A percentile compares a stretch with the other conserved stretches of the same genome.
Evolutionary conservation across 2,329 filamentous ascomycete species (phyloP).

Genomic region (Balansia obtecta): DNA sequence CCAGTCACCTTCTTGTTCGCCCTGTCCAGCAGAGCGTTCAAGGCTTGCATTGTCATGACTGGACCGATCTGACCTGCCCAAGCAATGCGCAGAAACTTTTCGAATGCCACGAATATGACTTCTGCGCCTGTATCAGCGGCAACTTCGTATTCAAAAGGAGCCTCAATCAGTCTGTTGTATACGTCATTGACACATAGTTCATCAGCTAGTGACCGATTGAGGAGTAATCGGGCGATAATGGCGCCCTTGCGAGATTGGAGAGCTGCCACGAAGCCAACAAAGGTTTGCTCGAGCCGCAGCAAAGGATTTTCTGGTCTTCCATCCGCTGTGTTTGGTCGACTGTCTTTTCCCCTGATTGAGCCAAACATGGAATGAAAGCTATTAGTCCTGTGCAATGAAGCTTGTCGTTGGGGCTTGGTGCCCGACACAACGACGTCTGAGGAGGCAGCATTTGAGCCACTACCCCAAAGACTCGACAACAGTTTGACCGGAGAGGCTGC

Average conservation of each 20-base stretch:
- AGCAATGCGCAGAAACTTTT: slow-evolving; percentile 79
- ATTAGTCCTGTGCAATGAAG: slow-evolving; percentile 29
- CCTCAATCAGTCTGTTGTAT: slow-evolving; percentile 79
- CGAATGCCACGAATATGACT: slow-evolving; percentile 81
- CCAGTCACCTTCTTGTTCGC: slow-evolving; percentile 54
- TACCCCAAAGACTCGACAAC: slow-evolving; percentile 67
- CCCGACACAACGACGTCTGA: slow-evolving; percentile 14
- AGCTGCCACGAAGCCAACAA: slow-evolving; percentile 70
- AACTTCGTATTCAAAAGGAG: slow-evolving; percentile 64
- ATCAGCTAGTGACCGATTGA: slow-evolving; percentile 58
- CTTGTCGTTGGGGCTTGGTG: slow-evolving; percentile 28
- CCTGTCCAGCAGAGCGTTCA: slow-evolving; percentile 63
- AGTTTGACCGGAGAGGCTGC: slow-evolving; percentile 84
- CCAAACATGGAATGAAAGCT: slow-evolving; percentile 43
- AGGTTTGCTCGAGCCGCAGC: slow-evolving; percentile 68
- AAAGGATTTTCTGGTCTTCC: slow-evolving; percentile 50
- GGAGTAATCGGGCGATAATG: slow-evolving; percentile 65
- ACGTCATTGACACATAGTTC: slow-evolving; percentile 76
- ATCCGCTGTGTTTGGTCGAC: slow-evolving; percentile 29
- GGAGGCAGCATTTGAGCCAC: slow-evolving; percentile 33
- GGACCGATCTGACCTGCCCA: slow-evolving; percentile 85
- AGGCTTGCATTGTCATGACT: slow-evolving; percentile 58
- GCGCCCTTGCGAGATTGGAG: slow-evolving; percentile 78
- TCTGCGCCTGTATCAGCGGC: slow-evolving; percentile 68
- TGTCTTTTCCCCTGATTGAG: slow-evolving; percentile 36